These are phyloP conservation scores for Trichocladium uniseriatum DNA, from an alignment of 495 filamentous ascomycete genomes.

Conservation along the genomic window DNA sequence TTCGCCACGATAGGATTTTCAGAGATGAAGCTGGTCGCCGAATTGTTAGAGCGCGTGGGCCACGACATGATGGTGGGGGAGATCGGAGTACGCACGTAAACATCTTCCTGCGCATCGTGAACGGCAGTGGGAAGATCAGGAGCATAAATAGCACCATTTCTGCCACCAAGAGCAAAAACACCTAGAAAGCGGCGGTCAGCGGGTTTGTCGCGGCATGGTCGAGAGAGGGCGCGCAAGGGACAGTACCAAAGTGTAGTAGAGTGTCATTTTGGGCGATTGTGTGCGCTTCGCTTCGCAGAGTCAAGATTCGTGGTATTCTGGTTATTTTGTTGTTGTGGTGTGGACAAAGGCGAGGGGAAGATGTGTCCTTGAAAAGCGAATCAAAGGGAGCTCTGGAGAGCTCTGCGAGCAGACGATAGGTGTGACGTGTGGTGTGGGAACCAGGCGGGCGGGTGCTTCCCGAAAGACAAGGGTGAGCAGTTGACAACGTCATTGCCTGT, in stretches of 20 bases:
- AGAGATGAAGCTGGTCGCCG: conserved; percentile 51
- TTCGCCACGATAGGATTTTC: conserved; percentile 61
- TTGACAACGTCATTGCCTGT: conserved; percentile 23
- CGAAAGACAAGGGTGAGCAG: conserved; percentile 1
- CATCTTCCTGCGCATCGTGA: conserved; percentile 73
- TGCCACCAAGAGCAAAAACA: conserved; percentile 81
- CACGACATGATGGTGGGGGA: not conserved
- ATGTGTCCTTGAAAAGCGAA: not conserved
- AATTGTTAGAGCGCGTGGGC: not conserved
- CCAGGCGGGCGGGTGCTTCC: conserved; percentile 14
- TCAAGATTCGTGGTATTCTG: not conserved
- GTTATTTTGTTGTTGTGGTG: not conserved
- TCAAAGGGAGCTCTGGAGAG: not conserved
- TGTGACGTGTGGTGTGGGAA: conserved; percentile 25
- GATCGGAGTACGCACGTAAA: conserved; percentile 55
- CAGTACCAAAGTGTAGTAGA: conserved; percentile 96
- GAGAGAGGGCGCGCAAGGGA: not conserved
- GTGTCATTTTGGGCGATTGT: conserved; percentile 65
- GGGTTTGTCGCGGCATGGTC: not conserved
- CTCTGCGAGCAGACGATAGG: not conserved
- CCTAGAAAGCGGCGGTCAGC: conserved; percentile 47
- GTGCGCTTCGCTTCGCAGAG: not conserved
- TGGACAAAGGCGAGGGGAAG: not conserved
- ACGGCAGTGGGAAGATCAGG: conserved; percentile 86
- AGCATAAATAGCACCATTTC: conserved; percentile 93